A percentile compares a stretch with the other conserved stretches of the same genome.
These are phyloP conservation scores for Metschnikowia lachancei DNA, from an alignment of 805 yeast species.

Conservation along the genomic window DNA sequence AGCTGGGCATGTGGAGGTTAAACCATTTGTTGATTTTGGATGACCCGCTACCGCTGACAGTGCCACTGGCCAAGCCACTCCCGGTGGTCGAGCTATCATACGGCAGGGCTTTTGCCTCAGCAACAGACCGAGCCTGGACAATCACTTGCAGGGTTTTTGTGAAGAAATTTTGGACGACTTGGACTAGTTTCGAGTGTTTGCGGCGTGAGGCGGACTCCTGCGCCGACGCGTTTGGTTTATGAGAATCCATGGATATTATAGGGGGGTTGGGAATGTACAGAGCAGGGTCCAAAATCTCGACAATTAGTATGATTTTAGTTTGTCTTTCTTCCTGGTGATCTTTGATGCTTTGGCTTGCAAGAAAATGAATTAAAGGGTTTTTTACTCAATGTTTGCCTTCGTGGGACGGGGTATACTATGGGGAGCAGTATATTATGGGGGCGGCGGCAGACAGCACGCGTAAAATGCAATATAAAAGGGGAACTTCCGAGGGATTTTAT, in stretches of 20 bases:
- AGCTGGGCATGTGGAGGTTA: slow-evolving; percentile 46
- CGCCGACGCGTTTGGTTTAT: slow-evolving; percentile 1
- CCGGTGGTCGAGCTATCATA: slow-evolving; percentile 7
- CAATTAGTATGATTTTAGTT: background rate
- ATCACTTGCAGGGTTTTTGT: slow-evolving; percentile 59
- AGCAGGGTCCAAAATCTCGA: no score
- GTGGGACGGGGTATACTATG: no score
- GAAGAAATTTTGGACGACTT: slow-evolving; percentile 60
- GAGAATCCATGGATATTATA: background rate
- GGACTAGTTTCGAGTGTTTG: slow-evolving; percentile 37
- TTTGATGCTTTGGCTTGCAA: no score
- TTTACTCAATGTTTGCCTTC: no score
- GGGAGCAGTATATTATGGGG: no score
- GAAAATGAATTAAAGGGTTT: no score
- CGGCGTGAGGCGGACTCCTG: slow-evolving; percentile 11
- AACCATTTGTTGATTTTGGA: slow-evolving; percentile 59
- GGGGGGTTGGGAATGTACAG: no score
- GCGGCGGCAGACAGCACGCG: no score
- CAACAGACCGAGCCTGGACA: slow-evolving; percentile 42
- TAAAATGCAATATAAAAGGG: no score
- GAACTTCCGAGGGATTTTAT: no score
- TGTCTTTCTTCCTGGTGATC: background rate
- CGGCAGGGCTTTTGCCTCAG: slow-evolving; percentile 17
- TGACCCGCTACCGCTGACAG: slow-evolving; percentile 14
- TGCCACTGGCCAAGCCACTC: background rate